phyloP scores from a whole-genome alignment of 176 grass and related monocot genomes.

The Zea luxurians region DNA sequence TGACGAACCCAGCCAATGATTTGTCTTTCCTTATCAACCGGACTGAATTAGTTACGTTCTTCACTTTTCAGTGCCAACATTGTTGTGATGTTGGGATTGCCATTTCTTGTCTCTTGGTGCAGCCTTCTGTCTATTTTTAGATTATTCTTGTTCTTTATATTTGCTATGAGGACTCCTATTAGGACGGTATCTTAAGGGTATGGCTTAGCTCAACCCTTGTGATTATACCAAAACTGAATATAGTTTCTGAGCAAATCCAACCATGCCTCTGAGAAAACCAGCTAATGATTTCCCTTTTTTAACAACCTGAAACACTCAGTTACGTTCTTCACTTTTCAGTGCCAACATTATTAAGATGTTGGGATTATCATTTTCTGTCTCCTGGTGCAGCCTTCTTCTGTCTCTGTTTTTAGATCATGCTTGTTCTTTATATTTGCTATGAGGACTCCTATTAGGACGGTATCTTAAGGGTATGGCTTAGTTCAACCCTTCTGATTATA shows the following conservation, averaged over 20 bases:
- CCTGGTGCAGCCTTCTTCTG: background rate
- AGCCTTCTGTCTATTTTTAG: background rate
- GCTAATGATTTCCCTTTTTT: background rate
- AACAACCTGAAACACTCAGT: background rate
- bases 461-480: background rate
- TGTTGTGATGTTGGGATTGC: too few relatives aligned
- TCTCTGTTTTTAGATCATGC: background rate
- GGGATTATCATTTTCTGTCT: too few relatives aligned
- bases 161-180: constrained; percentile 9
- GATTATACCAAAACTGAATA: constrained; percentile 16
- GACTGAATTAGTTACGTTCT: background rate
- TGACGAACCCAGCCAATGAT: too few relatives aligned
- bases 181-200: constrained; percentile 16
- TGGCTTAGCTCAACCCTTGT: background rate
- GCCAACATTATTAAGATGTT: background rate
- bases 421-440: background rate
- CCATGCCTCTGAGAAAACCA: background rate
- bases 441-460: background rate
- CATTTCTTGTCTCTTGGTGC: background rate
- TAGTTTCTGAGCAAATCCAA: background rate
- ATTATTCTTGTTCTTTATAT: background rate
- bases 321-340: background rate
- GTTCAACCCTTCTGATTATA: background rate
- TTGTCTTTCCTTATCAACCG: too few relatives aligned
- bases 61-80: background rate